phyloP scores from a whole-genome alignment of 441 rosid species.

The Syzygium syzygioides region DNA sequence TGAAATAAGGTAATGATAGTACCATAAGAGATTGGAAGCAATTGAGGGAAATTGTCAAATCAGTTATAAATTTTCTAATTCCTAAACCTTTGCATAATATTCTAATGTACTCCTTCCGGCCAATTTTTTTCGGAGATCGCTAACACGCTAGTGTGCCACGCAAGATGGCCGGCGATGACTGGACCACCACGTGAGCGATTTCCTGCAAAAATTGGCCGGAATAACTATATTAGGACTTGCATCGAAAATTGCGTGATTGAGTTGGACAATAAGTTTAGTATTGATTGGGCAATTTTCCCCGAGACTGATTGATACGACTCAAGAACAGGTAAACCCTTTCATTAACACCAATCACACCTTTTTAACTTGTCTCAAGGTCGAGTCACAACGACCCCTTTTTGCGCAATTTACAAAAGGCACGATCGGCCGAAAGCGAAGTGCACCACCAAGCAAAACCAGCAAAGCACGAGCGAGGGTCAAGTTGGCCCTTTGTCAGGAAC shows the following conservation, averaged over 20 bases:
- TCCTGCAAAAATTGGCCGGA: not conserved
- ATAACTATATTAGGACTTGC: no score
- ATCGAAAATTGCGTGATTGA: no score
- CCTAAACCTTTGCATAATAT: no score
- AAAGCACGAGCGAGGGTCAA: not conserved
- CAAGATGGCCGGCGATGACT: no score
- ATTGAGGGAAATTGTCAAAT: no score
- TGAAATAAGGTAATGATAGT: no score
- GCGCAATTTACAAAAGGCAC: not conserved
- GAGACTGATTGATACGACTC: not conserved
- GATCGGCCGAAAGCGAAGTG: not conserved
- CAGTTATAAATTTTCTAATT: no score
- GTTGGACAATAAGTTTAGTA: not conserved
- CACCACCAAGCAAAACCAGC: not conserved
- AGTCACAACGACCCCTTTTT: not conserved
- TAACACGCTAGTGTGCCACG: no score
- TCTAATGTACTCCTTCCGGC: no score
- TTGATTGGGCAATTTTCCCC: not conserved
- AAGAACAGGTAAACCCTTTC: not conserved
- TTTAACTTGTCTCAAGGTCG: not conserved
- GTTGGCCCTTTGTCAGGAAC: not conserved
- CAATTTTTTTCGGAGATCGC: no score
- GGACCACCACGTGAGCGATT: fast-evolving
- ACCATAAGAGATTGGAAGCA: no score
- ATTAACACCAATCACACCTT: not conserved